Evolutionary conservation across 352 stramenopile genomes (phyloP), one percentile per base, ranked within the genome.

Genomic region (Phytophthora hybrid): DNA sequence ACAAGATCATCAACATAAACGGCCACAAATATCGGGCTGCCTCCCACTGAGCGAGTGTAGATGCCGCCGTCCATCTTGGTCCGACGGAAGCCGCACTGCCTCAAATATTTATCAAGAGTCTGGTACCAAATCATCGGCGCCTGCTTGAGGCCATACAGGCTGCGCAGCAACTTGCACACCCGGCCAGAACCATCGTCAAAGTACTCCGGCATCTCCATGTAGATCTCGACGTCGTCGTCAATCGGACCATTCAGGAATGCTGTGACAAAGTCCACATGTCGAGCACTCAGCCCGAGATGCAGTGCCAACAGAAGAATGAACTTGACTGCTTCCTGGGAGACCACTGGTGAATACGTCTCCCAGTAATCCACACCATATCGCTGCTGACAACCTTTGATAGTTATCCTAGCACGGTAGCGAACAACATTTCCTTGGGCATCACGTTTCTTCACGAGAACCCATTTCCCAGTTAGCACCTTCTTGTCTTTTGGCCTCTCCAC

Each of bases 1-100:
- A 70, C 13, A 18, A 70, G 46, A 49, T 70, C 63, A 26, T 70
- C 63, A 0, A 64, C 63, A 29, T 70, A 69, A 0, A 69, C 63
- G 18, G 53, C 23, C 16, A 70, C 39, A 52, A 63, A 63, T 46
- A 69, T 61, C 5, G 52, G 23, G 7, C 34, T 61, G 1, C 51
- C 61, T 60, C 51, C 34, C 61, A 68, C 61, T 60, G 61, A 46
- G 16, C 61, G 31, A 0, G 21, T 34, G 51, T 60, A 68, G 13
- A 68, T 13, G 11, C 52, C 62, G 29, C 52, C 39, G 31, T 61
- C 62, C 62, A 69, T 69, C 37, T 69, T 69, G 7, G 21, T 18
- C 1, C 62, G 32, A 32, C 14, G 21, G 23, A 60, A 60, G 3
- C 51, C 62, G n/a, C 61, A 68, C 5, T 7, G 9, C 5, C 52